Evolutionary conservation across 2,329 filamentous ascomycete species (phyloP).

Genomic region (Trichoderma guizhouense): DNA sequence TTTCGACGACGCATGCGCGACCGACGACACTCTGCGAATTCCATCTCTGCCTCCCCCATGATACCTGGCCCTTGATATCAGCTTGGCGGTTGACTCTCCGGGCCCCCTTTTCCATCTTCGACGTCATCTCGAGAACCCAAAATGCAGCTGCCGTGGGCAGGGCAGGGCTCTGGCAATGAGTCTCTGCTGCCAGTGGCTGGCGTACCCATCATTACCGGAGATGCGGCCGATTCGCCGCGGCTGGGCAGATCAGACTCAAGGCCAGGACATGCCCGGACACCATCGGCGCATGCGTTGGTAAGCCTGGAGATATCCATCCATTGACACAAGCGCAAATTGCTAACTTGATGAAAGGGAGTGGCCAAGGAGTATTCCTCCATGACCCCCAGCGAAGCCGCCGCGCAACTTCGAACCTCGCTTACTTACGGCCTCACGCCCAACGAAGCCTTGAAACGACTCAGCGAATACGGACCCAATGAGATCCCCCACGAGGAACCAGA

Average conservation of each 20-base stretch:
- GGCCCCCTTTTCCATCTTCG: slow-evolving; percentile 19
- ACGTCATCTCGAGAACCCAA: slow-evolving; percentile 22
- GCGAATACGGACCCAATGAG: slow-evolving; percentile 85
- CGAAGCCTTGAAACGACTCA: slow-evolving; percentile 76
- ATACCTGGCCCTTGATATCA: slow-evolving; percentile 5
- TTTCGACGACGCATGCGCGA: slow-evolving; percentile 7
- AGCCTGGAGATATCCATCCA: slow-evolving; percentile 21
- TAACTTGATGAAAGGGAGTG: slow-evolving; percentile 40
- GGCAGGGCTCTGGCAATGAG: slow-evolving; percentile 31
- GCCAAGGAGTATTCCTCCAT: slow-evolving; percentile 64
- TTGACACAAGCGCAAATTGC: background rate
- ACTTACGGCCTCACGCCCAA: slow-evolving; percentile 74
- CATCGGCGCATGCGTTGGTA: slow-evolving; percentile 56
- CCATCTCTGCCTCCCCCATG: slow-evolving; percentile 16
- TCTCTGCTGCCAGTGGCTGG: slow-evolving; percentile 35
- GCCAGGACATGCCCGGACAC: slow-evolving; percentile 44
- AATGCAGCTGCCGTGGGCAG: slow-evolving; percentile 40
- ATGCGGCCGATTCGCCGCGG: slow-evolving; percentile 26
- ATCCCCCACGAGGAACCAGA: slow-evolving; percentile 91
- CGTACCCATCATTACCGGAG: slow-evolving; percentile 34
- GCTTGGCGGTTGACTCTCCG: slow-evolving; percentile 12
- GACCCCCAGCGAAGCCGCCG: slow-evolving; percentile 73
- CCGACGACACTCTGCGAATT: background rate
- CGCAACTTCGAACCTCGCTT: slow-evolving; percentile 77
- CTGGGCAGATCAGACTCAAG: slow-evolving; percentile 28